Base-by-base conservation (phyloP, 2,329 filamentous ascomycete genomes). In the Ascochyta pisi region DNA sequence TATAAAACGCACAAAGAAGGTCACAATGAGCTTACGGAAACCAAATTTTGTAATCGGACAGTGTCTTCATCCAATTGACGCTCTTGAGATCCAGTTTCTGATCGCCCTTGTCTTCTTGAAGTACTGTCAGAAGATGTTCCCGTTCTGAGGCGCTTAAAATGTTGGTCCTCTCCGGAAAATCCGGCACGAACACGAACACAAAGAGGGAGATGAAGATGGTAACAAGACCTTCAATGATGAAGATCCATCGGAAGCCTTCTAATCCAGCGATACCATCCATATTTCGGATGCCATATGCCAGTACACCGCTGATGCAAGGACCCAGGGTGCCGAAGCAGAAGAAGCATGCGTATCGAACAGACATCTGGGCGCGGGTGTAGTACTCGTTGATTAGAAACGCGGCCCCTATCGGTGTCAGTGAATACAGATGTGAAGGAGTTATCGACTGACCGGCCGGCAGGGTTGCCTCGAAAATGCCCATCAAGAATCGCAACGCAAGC, bases 151-250 rank as follows among this genome's bases (percentile, higher is more conserved):
- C 70, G 4, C 71, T 81, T 23, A 86, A 73, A 57, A 82, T 81
- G 31, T 76, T 78, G 7, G 81, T 81, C 3, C 74, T 74, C n/a
- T 76, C 75, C 0, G 84, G 83, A n/a, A 75, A 79, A n/a, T 79
- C 77, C 0, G 83, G 83, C 65, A 86, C 78, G 63, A 84, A 74
- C 40, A 82, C 65, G 4, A 82, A 81, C 1, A 83, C 81, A 1
- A 78, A 52, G 9, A 78, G 39, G 0, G 81, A 83, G 26, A 83
- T 64, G 53, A 80, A 54, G 40, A 81, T 74, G 10, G 84, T 86
- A 50, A 84, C 57, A 43, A 85, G 62, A 1, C 84, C 84, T 65
- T 86, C 84, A 54, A 87, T 83, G 71, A 86, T 84, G 76, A 86
- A 86, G 64, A 87, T 87, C 69, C 71, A 72, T 34, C 68, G 59